A percentile compares a stretch with the other conserved stretches of the same genome.
phyloP scores from a whole-genome alignment of 331 rosid genomes.

The Phaseolus coccineus region DNA sequence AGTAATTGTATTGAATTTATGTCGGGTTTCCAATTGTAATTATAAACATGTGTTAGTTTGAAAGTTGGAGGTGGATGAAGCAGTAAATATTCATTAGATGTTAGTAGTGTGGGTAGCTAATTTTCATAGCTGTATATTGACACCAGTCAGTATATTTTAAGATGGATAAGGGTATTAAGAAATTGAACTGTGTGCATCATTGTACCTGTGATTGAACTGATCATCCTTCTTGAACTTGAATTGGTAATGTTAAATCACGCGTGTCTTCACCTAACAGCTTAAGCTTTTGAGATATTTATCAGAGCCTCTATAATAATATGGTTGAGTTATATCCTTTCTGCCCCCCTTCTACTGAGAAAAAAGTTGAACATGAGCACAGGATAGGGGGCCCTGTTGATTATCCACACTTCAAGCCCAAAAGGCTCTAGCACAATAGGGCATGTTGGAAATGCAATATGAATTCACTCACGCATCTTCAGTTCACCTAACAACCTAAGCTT shows the following conservation, averaged over 20 bases:
- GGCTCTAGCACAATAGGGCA: neutral
- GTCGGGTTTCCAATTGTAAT: constrained; percentile 34
- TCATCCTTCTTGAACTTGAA: constrained; percentile 34
- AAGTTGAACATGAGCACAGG: constrained; percentile 2
- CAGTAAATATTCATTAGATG: constrained; percentile 20
- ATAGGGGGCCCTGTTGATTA: neutral
- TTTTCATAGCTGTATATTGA: constrained; percentile 28
- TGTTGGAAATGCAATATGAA: constrained; percentile 7
- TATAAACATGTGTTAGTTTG: constrained; percentile 15
- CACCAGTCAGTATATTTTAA: constrained; percentile 15
- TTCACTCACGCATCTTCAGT: neutral
- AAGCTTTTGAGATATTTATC: neutral
- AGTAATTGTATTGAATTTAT: constrained; percentile 8
- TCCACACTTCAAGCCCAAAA: constrained; percentile 13
- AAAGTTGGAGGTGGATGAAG: constrained; percentile 1
- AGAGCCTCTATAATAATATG: neutral
- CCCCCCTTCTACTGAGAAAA: neutral
- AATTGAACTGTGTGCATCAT: constrained; percentile 29
- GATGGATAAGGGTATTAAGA: constrained; percentile 29
- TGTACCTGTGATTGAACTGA: constrained; percentile 24
- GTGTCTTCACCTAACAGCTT: neutral
- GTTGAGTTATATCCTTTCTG: neutral
- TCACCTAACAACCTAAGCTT: neutral
- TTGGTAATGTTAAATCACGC: neutral
- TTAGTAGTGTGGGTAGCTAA: constrained; percentile 18